Evolutionary conservation across 148 eudicot species (phyloP).

Genomic region (Dysphania ambrosioides): DNA sequence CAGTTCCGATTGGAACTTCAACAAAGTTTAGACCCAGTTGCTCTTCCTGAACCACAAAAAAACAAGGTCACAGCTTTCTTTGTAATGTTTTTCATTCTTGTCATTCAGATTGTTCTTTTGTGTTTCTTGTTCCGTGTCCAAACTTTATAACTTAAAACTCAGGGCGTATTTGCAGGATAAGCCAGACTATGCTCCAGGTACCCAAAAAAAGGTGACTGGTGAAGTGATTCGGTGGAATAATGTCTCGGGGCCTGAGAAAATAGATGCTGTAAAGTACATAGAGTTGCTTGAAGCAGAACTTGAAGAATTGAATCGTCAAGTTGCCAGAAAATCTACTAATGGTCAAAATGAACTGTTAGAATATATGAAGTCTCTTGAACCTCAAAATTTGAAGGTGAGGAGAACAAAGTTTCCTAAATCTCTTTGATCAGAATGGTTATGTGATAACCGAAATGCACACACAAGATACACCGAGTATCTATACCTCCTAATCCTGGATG

Average conservation of each 20-base stretch:
- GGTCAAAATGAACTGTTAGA: constrained; percentile 82
- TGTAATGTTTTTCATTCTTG: not conserved
- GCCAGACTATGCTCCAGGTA: constrained; percentile 79
- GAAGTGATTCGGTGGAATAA: constrained; percentile 86
- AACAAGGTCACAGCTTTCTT: constrained; percentile 40
- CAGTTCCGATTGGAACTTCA: constrained; percentile 77
- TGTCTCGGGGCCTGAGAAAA: constrained; percentile 74
- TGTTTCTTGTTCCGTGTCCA: not conserved
- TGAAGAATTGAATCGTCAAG: constrained; percentile 73
- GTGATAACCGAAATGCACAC: not conserved
- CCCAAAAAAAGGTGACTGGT: constrained; percentile 80
- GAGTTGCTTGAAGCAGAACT: constrained; percentile 90
- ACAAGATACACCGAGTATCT: not conserved
- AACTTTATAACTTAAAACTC: not conserved
- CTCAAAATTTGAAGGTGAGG: constrained; percentile 77
- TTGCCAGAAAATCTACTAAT: constrained; percentile 60
- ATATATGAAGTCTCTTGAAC: constrained; percentile 73
- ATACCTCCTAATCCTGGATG: not conserved
- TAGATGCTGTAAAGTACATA: constrained; percentile 77
- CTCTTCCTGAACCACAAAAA: constrained; percentile 72
- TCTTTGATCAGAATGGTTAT: not conserved
- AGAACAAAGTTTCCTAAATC: not conserved
- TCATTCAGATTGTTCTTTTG: not conserved
- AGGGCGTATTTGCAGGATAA: constrained; percentile 41
- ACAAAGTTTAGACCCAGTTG: constrained; percentile 79